Evolutionary conservation across 2,329 filamentous ascomycete genomes (phyloP).

Genomic region (Calonectria montana): DNA sequence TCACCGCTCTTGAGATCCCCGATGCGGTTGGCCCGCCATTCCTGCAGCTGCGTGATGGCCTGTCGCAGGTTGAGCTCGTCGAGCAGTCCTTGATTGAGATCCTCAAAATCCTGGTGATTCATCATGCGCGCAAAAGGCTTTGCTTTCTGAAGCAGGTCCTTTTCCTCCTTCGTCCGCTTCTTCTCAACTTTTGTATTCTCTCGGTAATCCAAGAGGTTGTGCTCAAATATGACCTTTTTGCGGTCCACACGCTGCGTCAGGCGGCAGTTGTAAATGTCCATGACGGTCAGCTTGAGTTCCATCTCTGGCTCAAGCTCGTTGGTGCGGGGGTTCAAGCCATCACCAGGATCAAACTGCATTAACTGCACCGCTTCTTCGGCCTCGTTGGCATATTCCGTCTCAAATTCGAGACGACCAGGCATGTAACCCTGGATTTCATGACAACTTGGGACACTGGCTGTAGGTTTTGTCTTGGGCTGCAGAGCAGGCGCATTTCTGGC

Average conservation of each 20-base stretch:
- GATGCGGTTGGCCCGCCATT: constrained; percentile 89
- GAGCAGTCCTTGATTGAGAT: constrained; percentile 84
- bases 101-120: constrained; percentile 91
- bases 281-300: constrained; percentile 96
- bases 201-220: constrained; percentile 91
- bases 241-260: constrained; percentile 91
- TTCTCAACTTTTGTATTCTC: constrained; percentile 93
- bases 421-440: constrained; percentile 99
- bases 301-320: constrained; percentile 94
- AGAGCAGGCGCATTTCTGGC: constrained; percentile 86
- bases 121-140: constrained; percentile 98
- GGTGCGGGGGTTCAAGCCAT: constrained; percentile 86
- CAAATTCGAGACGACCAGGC: constrained; percentile 96
- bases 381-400: constrained; percentile 97
- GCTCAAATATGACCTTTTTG: constrained; percentile 97
- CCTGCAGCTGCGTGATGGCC: constrained; percentile 90
- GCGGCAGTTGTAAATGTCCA: constrained; percentile 97
- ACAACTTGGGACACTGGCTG: constrained; percentile 92
- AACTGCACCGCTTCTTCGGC: constrained; percentile 98
- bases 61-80: constrained; percentile 93
- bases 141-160: constrained; percentile 89
- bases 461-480: constrained; percentile 94
- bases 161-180: constrained; percentile 95
- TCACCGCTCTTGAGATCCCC: constrained; percentile 87
- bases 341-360: constrained; percentile 97